Evolutionary conservation across 1,284 basidiomycete species (phyloP).

Genomic region (Psilocybe mexicana): DNA sequence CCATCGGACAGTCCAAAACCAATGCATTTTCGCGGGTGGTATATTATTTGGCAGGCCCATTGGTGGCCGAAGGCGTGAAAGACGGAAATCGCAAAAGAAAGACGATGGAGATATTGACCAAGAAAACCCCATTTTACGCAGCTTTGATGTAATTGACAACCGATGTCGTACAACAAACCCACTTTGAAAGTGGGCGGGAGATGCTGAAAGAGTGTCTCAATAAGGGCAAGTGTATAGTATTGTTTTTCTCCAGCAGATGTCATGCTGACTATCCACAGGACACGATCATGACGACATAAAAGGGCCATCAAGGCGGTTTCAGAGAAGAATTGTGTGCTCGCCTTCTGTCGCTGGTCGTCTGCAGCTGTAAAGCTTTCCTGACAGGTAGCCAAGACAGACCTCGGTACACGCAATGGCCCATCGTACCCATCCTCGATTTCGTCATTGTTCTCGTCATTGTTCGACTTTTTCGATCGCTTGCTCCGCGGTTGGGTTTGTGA

Average conservation of each 20-base stretch:
- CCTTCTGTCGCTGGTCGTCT: conserved; percentile 11
- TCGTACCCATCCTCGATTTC: neutral
- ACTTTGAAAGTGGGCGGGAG: conserved; percentile 24
- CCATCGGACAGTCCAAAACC: conserved; percentile 32
- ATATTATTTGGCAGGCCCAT: conserved; percentile 34
- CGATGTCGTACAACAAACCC: conserved; percentile 33
- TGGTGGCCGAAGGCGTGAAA: conserved; percentile 37
- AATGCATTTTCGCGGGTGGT: conserved; percentile 28
- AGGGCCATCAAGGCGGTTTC: conserved; percentile 12
- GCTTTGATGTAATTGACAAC: conserved; percentile 28
- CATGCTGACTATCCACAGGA: conserved; percentile 32
- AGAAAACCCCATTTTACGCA: conserved; percentile 27
- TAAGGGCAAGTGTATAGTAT: conserved; percentile 25
- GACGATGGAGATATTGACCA: conserved; percentile 12
- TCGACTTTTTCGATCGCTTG: neutral
- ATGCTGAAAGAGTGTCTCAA: conserved; percentile 27
- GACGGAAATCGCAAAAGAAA: conserved; percentile 27
- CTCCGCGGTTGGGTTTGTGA: neutral
- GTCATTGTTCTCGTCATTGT: neutral
- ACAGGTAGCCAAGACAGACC: conserved; percentile 12
- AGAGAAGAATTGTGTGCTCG: conserved; percentile 6
- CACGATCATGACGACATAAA: conserved; percentile 27
- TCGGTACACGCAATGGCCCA: neutral
- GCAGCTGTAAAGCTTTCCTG: conserved; percentile 32
- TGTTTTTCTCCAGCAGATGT: conserved; percentile 27